Conservation (phyloP, 257 asterid species). For the Forsythia viridissima region DNA sequence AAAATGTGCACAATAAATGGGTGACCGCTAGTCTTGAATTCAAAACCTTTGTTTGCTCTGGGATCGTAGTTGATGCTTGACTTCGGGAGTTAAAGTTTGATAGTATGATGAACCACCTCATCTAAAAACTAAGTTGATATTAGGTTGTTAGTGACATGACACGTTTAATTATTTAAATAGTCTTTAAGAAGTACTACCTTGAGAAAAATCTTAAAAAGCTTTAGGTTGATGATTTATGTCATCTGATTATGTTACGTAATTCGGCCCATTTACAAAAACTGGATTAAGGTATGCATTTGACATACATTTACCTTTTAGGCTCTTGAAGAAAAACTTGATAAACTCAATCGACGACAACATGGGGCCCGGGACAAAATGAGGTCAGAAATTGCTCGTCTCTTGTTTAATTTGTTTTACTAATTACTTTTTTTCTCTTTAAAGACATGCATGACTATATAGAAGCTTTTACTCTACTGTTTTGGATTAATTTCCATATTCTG, state of each 20-base stretch:
- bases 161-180: no score
- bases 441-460: not conserved
- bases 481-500: not conserved
- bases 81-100: not conserved
- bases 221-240: not conserved
- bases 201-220: not conserved
- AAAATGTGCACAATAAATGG: not conserved
- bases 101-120: no score
- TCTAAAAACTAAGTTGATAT: no score
- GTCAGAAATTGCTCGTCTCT: conserved; percentile 23
- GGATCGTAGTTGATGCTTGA: no score
- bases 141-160: no score
- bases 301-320: conserved; percentile 32
- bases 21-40: not conserved
- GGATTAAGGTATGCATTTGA: not conserved
- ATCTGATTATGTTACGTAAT: not conserved
- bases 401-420: not conserved
- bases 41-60: no score
- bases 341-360: conserved; percentile 40
- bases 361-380: conserved; percentile 57
- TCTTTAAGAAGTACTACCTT: not conserved
- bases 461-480: not conserved
- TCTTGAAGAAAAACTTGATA: conserved; percentile 55
- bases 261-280: not conserved
- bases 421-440: not conserved